A percentile compares a stretch with the other conserved stretches of the same genome.
Evolutionary conservation across 2,329 filamentous ascomycete genomes (phyloP).

Genomic region (Trematosphaeria pertusa): DNA sequence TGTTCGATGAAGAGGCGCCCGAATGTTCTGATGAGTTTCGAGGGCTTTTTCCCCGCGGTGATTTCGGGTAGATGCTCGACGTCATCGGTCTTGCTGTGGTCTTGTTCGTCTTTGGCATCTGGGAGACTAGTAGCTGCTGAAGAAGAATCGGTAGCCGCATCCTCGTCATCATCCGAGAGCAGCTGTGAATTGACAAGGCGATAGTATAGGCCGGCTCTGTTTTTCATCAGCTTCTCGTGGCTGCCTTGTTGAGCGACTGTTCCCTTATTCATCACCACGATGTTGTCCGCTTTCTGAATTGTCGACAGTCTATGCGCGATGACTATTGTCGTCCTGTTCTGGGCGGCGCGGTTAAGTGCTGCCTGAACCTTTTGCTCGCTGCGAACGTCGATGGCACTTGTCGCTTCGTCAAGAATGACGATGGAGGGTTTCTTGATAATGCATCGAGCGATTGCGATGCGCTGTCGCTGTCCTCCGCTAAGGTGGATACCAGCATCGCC

Average conservation of each 20-base stretch:
- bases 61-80: not conserved
- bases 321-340: constrained; percentile 88
- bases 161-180: not conserved
- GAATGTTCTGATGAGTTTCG: not conserved
- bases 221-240: constrained; percentile 70
- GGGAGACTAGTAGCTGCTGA: not conserved
- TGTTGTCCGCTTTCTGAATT: constrained; percentile 79
- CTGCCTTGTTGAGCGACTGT: constrained; percentile 73
- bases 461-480: constrained; percentile 93
- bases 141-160: not conserved
- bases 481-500: constrained; percentile 90
- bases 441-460: constrained; percentile 88
- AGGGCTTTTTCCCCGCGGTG: not conserved
- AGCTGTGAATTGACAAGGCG: constrained; percentile 60
- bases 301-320: constrained; percentile 94
- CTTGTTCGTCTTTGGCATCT: not conserved
- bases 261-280: constrained; percentile 75
- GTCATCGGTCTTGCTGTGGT: not conserved
- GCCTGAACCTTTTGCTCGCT: constrained; percentile 92
- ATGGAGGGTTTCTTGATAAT: constrained; percentile 89
- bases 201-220: constrained; percentile 67
- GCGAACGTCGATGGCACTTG: constrained; percentile 88
- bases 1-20: constrained; percentile 6
- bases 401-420: constrained; percentile 90
- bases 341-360: constrained; percentile 81